phyloP scores from a whole-genome alignment of 768 basidiomycete species.

The Lentinula guzmanii region DNA sequence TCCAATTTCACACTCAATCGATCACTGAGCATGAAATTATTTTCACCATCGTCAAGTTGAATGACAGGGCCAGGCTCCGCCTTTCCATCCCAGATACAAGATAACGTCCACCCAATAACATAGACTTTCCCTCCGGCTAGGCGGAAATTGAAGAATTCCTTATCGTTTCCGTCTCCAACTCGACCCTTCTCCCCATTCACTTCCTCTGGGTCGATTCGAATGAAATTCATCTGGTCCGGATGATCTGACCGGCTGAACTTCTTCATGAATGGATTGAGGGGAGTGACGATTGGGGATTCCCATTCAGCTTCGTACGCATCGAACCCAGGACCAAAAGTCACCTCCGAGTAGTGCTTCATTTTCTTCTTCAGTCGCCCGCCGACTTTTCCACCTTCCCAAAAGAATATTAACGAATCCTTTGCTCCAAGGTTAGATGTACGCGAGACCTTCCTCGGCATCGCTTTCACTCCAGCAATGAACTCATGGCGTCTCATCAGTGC shows the following conservation, averaged over 20 bases:
- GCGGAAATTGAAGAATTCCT: slow-evolving; percentile 7
- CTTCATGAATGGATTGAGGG: slow-evolving; percentile 5
- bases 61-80: slow-evolving; percentile 9
- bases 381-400: slow-evolving; percentile 14
- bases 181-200: background rate
- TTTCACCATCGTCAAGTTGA: slow-evolving; percentile 9
- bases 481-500: slow-evolving; percentile 9
- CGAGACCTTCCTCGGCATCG: slow-evolving; percentile 9
- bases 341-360: slow-evolving; percentile 8
- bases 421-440: background rate
- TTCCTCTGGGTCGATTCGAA: background rate
- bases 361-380: slow-evolving; percentile 8
- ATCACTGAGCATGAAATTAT: slow-evolving; percentile 12
- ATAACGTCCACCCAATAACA: slow-evolving; percentile 14
- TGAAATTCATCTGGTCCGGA: slow-evolving; percentile 10
- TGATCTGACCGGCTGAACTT: background rate
- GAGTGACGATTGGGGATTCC: slow-evolving; percentile 12
- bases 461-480: slow-evolving; percentile 10
- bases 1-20: slow-evolving; percentile 11
- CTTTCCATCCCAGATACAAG: slow-evolving; percentile 14
- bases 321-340: slow-evolving; percentile 9
- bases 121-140: slow-evolving; percentile 10
- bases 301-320: slow-evolving; percentile 13
- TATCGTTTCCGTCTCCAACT: background rate
- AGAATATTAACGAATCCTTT: background rate